Evolutionary conservation across 129 eudicot genomes (phyloP), one percentile per base, ranked within the genome.

Genomic region (Dittrichia graveolens): DNA sequence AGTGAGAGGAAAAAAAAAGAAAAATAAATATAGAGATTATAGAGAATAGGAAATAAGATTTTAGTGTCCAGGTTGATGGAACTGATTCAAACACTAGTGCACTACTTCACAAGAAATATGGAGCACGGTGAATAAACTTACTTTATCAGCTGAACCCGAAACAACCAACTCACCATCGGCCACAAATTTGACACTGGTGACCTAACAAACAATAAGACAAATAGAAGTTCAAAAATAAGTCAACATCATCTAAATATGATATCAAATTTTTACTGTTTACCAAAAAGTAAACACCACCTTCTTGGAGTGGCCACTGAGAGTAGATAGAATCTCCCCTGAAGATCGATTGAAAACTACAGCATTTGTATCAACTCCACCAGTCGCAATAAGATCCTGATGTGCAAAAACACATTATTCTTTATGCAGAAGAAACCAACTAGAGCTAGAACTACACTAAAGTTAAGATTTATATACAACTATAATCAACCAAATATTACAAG

Each of bases 291-390:
- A 48, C 61, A 69, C 44, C 10, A 94, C 98, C 98, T 88, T 94
- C 88, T 94, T 94, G 55, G 98, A 94, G 74, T 94, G 98, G 45
- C 98, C 98, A 78, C 93, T 94, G 50, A 94, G 97, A 34, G 93
- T 94, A 34, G 98, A 88, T 83, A 88, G 56, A 63, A 86, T 89
- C 85, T 90, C 86, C 72, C 96, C 96, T 62, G 96, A 80, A 39
- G 96, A 70, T 70, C 88, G 87, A 79, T 94, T 85, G 49, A 94
- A 94, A 80, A 94, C 86, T 68, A 94, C 87, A 61, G 89, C 90
- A 83, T 90, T 94, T 11, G 91, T 71, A 78, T 94, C 98, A 62
- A 77, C 80, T 43, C 98, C 98, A 62, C 91, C 97, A 58, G 98
- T 90, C 34, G 85, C 98, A 85, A 94, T 88, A 46, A 90, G 56